Evolutionary conservation across 768 basidiomycete genomes (phyloP).

Genomic region (Lentinula edodes): DNA sequence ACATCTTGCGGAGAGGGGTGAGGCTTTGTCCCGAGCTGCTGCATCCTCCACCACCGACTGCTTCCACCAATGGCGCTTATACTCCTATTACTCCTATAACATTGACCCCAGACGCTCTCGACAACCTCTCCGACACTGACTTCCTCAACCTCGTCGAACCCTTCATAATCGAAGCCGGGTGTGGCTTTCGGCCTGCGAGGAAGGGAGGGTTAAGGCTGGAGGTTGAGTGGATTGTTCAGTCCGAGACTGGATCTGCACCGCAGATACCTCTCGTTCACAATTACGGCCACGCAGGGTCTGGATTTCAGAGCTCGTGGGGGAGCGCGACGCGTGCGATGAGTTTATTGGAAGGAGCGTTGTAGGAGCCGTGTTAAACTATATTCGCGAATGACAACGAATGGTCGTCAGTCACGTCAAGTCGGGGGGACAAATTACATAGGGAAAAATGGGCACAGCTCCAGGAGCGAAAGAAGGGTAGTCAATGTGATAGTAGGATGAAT

Average conservation of each 20-base stretch:
- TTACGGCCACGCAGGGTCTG: slow-evolving; percentile 53
- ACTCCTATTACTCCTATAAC: neutral
- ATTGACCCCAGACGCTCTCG: neutral
- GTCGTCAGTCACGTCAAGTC: too few species aligned
- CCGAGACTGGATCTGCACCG: slow-evolving; percentile 14
- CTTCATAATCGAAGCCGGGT: slow-evolving; percentile 37
- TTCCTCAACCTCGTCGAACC: slow-evolving; percentile 24
- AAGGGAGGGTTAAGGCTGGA: slow-evolving; percentile 56
- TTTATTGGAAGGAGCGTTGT: slow-evolving; percentile 38
- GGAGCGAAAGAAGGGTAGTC: too few species aligned
- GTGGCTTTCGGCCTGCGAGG: slow-evolving; percentile 54
- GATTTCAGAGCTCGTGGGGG: slow-evolving; percentile 64
- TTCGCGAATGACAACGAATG: too few species aligned
- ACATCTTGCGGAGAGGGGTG: slow-evolving; percentile 13
- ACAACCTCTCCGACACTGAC: slow-evolving; percentile 14
- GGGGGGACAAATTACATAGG: too few species aligned
- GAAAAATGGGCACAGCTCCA: too few species aligned
- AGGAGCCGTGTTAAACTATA: neutral
- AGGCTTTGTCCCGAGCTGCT: slow-evolving; percentile 27
- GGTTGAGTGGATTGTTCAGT: slow-evolving; percentile 27
- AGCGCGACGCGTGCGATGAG: slow-evolving; percentile 45
- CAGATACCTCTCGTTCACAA: slow-evolving; percentile 51
- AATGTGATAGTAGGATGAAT: too few species aligned
- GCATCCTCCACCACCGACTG: slow-evolving; percentile 7
- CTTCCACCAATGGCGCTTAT: too few species aligned